A percentile compares a stretch with the other conserved stretches of the same genome.
Evolutionary conservation across 306 rosid species (phyloP).

Genomic region (Vachellia collinsii): DNA sequence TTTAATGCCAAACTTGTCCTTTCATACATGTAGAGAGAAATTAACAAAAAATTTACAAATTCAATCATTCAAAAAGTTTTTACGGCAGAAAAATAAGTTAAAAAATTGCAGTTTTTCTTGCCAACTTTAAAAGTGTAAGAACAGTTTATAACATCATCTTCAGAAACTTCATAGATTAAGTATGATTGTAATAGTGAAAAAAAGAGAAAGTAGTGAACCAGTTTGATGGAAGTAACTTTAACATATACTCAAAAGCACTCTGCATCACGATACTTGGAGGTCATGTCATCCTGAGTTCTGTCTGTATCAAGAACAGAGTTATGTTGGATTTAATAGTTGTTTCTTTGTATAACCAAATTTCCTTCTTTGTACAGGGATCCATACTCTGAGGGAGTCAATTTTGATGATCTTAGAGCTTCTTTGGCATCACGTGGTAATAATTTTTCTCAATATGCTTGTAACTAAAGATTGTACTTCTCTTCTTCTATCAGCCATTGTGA

Average conservation of each 20-base stretch:
- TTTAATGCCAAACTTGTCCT: constrained; percentile 13
- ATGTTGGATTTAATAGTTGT: not conserved
- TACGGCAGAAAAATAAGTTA: not conserved
- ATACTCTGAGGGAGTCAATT: constrained; percentile 66
- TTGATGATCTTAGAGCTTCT: constrained; percentile 72
- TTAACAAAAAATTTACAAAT: not conserved
- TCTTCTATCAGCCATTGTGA: not conserved
- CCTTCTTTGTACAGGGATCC: constrained; percentile 75
- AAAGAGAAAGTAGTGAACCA: constrained; percentile 20
- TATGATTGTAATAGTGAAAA: not conserved
- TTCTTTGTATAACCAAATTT: constrained; percentile 17
- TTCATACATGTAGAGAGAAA: not conserved
- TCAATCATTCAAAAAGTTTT: not conserved
- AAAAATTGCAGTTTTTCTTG: not conserved
- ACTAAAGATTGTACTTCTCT: not conserved
- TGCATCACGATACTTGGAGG: not conserved
- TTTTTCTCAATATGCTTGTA: not conserved
- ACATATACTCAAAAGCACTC: not conserved
- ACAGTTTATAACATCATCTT: not conserved
- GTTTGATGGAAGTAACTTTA: constrained; percentile 13
- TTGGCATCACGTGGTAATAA: constrained; percentile 73
- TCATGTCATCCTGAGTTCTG: constrained; percentile 6
- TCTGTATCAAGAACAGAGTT: constrained; percentile 1
- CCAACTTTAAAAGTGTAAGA: not conserved
- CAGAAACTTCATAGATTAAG: not conserved